Conservation (phyloP, 129 eudicot genomes). For the Chrysanthemum lavandulifolium region DNA sequence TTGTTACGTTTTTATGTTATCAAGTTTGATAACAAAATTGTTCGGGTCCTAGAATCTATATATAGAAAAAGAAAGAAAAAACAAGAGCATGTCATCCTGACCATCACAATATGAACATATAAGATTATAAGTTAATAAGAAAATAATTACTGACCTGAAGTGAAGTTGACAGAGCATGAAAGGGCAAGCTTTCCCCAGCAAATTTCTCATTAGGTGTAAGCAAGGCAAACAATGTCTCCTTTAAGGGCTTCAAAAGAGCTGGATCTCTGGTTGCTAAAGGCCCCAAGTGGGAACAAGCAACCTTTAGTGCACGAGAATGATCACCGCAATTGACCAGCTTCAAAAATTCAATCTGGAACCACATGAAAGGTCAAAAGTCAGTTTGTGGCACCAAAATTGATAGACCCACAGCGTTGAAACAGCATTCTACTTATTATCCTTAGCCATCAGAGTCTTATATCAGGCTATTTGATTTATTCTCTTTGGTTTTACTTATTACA, state of each 20-base stretch:
- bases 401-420: no score
- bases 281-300: slow-evolving; percentile 79
- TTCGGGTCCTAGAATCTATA: no score
- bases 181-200: slow-evolving; percentile 51
- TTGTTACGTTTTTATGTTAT: no score
- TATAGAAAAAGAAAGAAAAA: slow-evolving; percentile 3
- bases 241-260: slow-evolving; percentile 73
- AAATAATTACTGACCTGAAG: slow-evolving; percentile 63
- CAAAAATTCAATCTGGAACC: slow-evolving; percentile 81
- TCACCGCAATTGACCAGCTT: slow-evolving; percentile 83
- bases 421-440: no score
- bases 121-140: background rate
- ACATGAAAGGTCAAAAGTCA: background rate
- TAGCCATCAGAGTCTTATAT: no score
- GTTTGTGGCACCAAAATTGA: no score
- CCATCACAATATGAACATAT: background rate
- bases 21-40: no score
- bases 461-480: background rate
- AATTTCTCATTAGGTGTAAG: slow-evolving; percentile 69
- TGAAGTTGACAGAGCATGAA: slow-evolving; percentile 81
- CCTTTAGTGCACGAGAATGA: slow-evolving; percentile 68
- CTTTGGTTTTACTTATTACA: background rate
- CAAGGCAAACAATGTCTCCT: slow-evolving; percentile 79
- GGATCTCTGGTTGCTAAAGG: slow-evolving; percentile 88
- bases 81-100: background rate